A percentile compares a stretch with the other conserved stretches of the same genome.
These are phyloP conservation scores for Podospora bellae-mahoneyi DNA, from an alignment of 495 filamentous ascomycete species.

Conservation along the genomic window DNA sequence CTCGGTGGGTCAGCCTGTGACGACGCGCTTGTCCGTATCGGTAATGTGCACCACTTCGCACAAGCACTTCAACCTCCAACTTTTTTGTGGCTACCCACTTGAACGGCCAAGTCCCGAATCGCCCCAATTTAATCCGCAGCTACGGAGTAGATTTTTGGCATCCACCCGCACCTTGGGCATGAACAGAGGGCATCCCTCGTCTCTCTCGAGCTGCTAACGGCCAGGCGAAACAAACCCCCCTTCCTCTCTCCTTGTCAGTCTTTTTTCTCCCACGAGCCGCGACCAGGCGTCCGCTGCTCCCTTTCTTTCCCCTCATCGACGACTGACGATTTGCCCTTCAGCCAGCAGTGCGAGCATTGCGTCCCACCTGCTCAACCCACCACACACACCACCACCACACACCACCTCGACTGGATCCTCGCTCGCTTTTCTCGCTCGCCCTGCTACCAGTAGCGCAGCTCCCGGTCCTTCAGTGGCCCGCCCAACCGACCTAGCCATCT, in stretches of 20 bases:
- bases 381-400: background rate
- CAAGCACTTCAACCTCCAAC: background rate
- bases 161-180: conserved; percentile 18
- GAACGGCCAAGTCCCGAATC: conserved; percentile 23
- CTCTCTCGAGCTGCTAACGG: conserved; percentile 6
- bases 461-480: background rate
- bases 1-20: background rate
- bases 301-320: background rate
- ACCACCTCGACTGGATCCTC: conserved; percentile 7
- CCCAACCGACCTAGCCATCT: background rate
- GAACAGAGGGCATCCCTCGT: conserved; percentile 25
- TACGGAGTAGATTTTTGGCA: conserved; percentile 23
- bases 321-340: background rate
- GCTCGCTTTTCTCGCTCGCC: background rate
- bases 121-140: conserved; percentile 25
- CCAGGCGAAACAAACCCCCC: conserved; percentile 10
- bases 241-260: conserved; percentile 3
- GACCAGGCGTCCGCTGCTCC: conserved; percentile 20
- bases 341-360: background rate
- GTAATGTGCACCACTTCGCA: background rate
- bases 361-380: conserved; percentile 1
- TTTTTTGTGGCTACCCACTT: conserved; percentile 12
- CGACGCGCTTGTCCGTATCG: background rate
- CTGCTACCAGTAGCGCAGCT: background rate
- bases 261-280: conserved; percentile 12